Conservation (phyloP, 257 asterid species). For the Forsythia viridissima region DNA sequence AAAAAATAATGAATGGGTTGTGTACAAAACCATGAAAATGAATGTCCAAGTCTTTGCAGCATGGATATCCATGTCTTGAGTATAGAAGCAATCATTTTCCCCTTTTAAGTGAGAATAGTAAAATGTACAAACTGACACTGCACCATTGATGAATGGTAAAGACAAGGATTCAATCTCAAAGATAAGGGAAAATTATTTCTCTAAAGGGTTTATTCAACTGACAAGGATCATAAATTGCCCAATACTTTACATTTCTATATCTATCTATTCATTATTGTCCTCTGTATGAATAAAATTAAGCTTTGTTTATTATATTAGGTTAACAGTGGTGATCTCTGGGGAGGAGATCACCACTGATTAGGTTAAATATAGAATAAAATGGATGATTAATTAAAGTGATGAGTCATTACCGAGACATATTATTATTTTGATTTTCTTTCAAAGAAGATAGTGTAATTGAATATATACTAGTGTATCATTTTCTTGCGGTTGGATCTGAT, state of each 20-base stretch:
- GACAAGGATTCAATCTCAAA: not conserved
- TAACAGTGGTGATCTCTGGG: not conserved
- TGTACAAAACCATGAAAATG: not conserved
- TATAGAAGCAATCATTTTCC: not conserved
- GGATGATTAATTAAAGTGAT: not conserved
- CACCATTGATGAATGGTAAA: not conserved
- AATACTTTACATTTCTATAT: not conserved
- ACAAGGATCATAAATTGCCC: not conserved
- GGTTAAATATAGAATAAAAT: not conserved
- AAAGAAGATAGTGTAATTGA: not conserved
- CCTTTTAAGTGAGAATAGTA: not conserved
- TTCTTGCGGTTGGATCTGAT: no score
- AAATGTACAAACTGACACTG: not conserved
- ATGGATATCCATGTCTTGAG: not conserved
- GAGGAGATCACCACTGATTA: not conserved
- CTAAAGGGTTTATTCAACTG: not conserved
- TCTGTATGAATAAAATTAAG: not conserved
- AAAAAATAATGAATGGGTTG: not conserved
- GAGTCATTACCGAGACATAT: not conserved
- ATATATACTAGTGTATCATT: not conserved
- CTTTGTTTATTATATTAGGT: not conserved
- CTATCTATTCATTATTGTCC: not conserved
- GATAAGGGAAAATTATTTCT: not conserved
- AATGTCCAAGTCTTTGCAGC: not conserved
- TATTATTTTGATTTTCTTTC: not conserved